Evolutionary conservation across 176 grass and related monocot species (phyloP).

Genomic region (Echinochloa phyllopogon): DNA sequence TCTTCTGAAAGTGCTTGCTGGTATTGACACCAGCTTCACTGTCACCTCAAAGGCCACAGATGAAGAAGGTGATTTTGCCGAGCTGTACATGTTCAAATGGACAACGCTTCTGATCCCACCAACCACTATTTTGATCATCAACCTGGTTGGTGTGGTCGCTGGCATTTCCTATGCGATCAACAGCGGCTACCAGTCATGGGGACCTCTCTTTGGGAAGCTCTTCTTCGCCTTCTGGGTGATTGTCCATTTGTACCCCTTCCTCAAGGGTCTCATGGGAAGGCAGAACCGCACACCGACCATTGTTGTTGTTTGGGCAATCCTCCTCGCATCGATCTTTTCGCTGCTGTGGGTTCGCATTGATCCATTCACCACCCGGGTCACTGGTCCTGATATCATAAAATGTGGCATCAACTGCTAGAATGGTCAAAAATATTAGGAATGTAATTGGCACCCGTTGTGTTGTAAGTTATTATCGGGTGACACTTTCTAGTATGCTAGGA

Average conservation of each 20-base stretch:
- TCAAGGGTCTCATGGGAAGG: constrained; percentile 80
- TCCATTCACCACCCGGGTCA: constrained; percentile 77
- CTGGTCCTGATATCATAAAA: constrained; percentile 47
- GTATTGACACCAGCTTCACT: constrained; percentile 83
- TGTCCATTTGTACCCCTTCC: constrained; percentile 81
- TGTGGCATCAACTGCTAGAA: constrained; percentile 85
- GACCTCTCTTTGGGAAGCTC: constrained; percentile 79
- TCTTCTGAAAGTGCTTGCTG: constrained; percentile 79
- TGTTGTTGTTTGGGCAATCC: constrained; percentile 79
- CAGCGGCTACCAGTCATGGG: constrained; percentile 82
- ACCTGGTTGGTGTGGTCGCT: constrained; percentile 71
- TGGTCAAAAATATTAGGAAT: constrained; percentile 16
- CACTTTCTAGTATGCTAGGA: constrained; percentile 31
- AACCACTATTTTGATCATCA: constrained; percentile 80
- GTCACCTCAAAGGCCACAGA: constrained; percentile 80
- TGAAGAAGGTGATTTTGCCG: constrained; percentile 72
- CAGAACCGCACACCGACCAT: constrained; percentile 80
- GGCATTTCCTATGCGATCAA: constrained; percentile 83
- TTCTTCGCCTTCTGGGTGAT: constrained; percentile 90
- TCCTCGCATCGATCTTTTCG: constrained; percentile 82
- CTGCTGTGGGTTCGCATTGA: constrained; percentile 84
- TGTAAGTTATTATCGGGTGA: constrained; percentile 42
- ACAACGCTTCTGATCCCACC: constrained; percentile 85
- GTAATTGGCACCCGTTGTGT: constrained; percentile 12
- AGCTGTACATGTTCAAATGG: constrained; percentile 89